Evolutionary conservation across 805 yeast species (phyloP).

Genomic region (Tetrapisispora phaffii): DNA sequence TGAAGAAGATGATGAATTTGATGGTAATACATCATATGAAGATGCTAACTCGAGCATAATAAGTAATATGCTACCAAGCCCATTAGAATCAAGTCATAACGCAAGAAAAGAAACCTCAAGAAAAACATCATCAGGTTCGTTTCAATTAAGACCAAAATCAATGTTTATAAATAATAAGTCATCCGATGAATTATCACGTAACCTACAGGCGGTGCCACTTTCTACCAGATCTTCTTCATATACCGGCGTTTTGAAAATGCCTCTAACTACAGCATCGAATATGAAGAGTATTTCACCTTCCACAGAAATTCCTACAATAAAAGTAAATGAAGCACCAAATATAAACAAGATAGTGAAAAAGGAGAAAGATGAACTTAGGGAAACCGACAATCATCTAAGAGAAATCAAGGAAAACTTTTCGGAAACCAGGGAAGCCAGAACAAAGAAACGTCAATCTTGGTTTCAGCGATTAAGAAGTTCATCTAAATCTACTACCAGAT

Average conservation of each 20-base stretch:
- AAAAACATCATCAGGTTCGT: constrained; percentile 12
- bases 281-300: background rate
- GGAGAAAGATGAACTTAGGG: constrained; percentile 12
- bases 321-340: constrained; percentile 1
- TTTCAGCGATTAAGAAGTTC: constrained; percentile 35
- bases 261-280: background rate
- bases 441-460: constrained; percentile 35
- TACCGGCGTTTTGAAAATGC: background rate
- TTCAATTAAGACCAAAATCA: constrained; percentile 12
- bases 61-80: constrained; percentile 3
- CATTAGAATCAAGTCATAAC: constrained; percentile 8
- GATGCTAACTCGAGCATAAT: background rate
- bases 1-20: constrained; percentile 7
- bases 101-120: constrained; percentile 17
- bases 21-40: constrained; percentile 10
- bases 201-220: background rate
- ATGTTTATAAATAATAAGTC: constrained; percentile 13
- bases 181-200: constrained; percentile 10
- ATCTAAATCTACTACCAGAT: constrained; percentile 19
- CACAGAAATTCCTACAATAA: background rate
- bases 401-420: background rate
- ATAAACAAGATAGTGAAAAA: background rate
- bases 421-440: constrained; percentile 13
- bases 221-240: background rate
- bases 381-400: background rate